Percentiles rank a stretch among this genome's conserved stretches.
Conservation (phyloP, 1,284 basidiomycete genomes). For the Tilletia walkeri region DNA sequence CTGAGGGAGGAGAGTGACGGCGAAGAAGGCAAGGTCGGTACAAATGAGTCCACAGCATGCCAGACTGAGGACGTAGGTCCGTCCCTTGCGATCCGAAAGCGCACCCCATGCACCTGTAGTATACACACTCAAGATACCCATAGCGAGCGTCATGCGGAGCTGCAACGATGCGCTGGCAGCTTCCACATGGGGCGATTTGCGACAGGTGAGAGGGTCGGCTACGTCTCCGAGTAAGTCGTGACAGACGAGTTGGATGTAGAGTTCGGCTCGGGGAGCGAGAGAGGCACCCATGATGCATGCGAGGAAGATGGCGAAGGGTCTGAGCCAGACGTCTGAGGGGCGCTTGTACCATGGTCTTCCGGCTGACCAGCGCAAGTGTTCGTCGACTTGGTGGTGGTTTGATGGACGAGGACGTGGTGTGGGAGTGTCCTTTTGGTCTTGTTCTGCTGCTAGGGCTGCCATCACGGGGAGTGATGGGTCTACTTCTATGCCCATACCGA, state of each 20-base stretch:
- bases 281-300: constrained; percentile 42
- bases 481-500: not conserved
- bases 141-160: constrained; percentile 66
- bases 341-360: constrained; percentile 41
- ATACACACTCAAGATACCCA: constrained; percentile 77
- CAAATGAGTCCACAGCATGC: constrained; percentile 71
- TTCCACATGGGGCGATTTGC: constrained; percentile 35
- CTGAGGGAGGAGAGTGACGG: constrained; percentile 22
- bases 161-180: constrained; percentile 36
- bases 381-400: constrained; percentile 22
- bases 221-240: constrained; percentile 35
- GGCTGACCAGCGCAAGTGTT: constrained; percentile 40
- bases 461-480: constrained; percentile 2
- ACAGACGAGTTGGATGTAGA: constrained; percentile 49
- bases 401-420: not conserved
- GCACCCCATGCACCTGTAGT: constrained; percentile 86
- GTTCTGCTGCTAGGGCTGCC: not conserved
- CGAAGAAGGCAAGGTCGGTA: constrained; percentile 63
- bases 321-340: constrained; percentile 43
- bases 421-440: not conserved
- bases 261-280: constrained; percentile 47
- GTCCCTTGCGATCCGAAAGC: constrained; percentile 73
- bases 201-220: constrained; percentile 30
- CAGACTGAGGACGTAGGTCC: constrained; percentile 71
- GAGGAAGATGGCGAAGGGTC: constrained; percentile 43